These are phyloP conservation scores for Lepiota brunneoincarnata DNA, from an alignment of 768 basidiomycete species.

Conservation along the genomic window DNA sequence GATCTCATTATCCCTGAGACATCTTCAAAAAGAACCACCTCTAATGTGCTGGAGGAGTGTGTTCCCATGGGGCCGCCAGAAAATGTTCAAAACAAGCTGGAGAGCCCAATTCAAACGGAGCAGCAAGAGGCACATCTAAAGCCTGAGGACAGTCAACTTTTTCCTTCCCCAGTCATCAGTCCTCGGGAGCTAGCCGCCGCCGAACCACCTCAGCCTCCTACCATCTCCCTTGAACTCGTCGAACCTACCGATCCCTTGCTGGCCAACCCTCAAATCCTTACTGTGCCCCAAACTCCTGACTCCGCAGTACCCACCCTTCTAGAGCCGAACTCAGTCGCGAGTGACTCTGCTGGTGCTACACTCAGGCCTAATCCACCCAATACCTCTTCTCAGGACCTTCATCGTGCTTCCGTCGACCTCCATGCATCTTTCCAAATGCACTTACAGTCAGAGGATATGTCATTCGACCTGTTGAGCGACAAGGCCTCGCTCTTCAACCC, in stretches of 20 bases:
- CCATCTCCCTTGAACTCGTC: slow-evolving; percentile 24
- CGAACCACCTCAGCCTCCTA: slow-evolving; percentile 20
- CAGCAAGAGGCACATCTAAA: not conserved
- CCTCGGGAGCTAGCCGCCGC: not conserved
- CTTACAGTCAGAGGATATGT: slow-evolving; percentile 40
- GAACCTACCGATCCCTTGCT: slow-evolving; percentile 19
- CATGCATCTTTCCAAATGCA: slow-evolving; percentile 48
- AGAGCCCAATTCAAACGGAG: no score
- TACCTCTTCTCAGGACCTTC: slow-evolving; percentile 22
- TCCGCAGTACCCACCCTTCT: slow-evolving; percentile 21
- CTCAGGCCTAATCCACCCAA: slow-evolving; percentile 24
- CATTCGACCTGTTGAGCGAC: slow-evolving; percentile 53
- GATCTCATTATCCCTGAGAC: not conserved
- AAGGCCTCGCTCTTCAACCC: slow-evolving; percentile 44
- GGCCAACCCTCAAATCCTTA: slow-evolving; percentile 22
- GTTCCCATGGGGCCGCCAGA: not conserved
- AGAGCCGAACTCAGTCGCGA: slow-evolving; percentile 2
- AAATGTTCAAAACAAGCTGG: no score
- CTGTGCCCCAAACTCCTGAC: slow-evolving; percentile 19
- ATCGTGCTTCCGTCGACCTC: slow-evolving; percentile 43
- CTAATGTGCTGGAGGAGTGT: not conserved
- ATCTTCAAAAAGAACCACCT: not conserved
- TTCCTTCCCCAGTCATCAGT: not conserved
- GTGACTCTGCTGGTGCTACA: slow-evolving; percentile 17
- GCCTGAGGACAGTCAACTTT: slow-evolving; percentile 6